Evolutionary conservation across 768 basidiomycete genomes (phyloP), one percentile per base, ranked within the genome.

Genomic region (Saitozyma sp.): DNA sequence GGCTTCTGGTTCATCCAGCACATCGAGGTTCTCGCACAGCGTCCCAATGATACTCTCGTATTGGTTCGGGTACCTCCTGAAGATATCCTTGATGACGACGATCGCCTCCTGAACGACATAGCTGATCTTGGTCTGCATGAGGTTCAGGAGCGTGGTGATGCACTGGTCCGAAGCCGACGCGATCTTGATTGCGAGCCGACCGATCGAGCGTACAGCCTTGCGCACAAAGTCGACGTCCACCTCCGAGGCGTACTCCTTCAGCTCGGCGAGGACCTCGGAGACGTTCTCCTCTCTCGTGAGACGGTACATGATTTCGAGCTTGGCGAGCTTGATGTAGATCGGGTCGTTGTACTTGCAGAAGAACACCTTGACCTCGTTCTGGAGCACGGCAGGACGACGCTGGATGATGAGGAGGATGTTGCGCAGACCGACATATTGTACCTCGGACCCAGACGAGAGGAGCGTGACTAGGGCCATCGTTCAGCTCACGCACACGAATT

Each of bases 321-420:
- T 98, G 54, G 94, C 95, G 39, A 99, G 84, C 78, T 99, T 98
- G 78, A 98, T 92, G 78, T 98, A 99, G 69, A 98, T 96, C 2
- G 96, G 96, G 73, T 98, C 96, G 78, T 98, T 98, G 80, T 98
- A 99, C 80, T 99, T 98, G 89, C 93, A 97, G 82, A 99, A 99
- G 82, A 99, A 98, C 13, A 97, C 94, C 72, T 92, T 92, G 74
- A 99, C 95, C 76, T 98, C 96, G 80, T 96, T 96, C 80, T 90
- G 90, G 48, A 99, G 83, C 40, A 99, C 91, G 11, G 87, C 80
- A 3, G 96, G 93, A 39, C 96, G 85, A 53, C 95, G 86, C 81
- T 98, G 96, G 65, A 99, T 94, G 77, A 99, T 96, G 53, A 99
- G 85, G 54, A 97, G 84, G 75, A 99, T 98, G 75, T 99, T 99